Conservation (phyloP, 31 red algal species). For the Odonthalia washingtoniensis region DNA sequence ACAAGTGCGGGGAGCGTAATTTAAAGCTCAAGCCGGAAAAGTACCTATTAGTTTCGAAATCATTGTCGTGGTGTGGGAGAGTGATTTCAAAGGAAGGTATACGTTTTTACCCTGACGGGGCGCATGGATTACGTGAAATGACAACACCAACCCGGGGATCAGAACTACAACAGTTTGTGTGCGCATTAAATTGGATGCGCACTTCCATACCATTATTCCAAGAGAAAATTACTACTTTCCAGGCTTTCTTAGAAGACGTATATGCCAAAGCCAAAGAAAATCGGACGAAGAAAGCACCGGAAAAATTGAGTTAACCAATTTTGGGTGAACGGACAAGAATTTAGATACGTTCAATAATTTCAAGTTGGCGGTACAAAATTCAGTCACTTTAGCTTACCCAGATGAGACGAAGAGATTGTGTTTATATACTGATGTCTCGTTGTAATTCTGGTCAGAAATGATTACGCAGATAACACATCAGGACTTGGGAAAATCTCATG, state of each 20-base stretch:
- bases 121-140: background rate
- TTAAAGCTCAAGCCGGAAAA: background rate
- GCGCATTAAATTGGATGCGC: slow-evolving; percentile 65
- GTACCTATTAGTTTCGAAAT: background rate
- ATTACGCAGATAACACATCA: background rate
- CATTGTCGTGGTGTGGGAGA: background rate
- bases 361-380: background rate
- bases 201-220: slow-evolving; percentile 16
- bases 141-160: background rate
- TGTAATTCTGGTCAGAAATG: background rate
- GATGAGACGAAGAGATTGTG: background rate
- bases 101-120: background rate
- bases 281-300: slow-evolving; percentile 20
- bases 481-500: background rate
- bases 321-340: background rate
- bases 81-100: background rate
- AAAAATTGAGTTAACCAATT: background rate
- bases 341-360: background rate
- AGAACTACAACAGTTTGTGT: slow-evolving; percentile 42
- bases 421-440: background rate
- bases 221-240: slow-evolving; percentile 1
- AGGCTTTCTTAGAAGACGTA: slow-evolving; percentile 7
- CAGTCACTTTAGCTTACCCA: background rate
- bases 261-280: slow-evolving; percentile 19
- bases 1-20: background rate